phyloP scores from a whole-genome alignment of 441 rosid species.

The Macaranga tanarius region DNA sequence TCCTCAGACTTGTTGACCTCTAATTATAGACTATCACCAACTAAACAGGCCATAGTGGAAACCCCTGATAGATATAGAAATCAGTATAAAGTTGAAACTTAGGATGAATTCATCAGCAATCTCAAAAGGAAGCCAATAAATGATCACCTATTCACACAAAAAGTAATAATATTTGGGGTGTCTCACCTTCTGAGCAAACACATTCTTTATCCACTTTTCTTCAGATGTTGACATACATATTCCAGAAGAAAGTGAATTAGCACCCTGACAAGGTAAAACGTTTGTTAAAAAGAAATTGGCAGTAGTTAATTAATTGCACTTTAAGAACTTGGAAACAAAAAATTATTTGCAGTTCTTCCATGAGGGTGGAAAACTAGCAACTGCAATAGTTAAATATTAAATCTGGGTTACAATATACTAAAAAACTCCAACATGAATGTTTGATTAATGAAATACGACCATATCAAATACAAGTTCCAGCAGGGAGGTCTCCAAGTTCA shows the following conservation, averaged over 20 bases:
- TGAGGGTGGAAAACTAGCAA: not conserved
- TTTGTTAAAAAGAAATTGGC: slow-evolving; percentile 6
- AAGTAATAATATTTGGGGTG: not conserved
- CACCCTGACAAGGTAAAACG: slow-evolving; percentile 36
- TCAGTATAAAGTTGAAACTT: not conserved
- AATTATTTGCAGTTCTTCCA: not conserved
- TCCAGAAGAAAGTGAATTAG: slow-evolving; percentile 36
- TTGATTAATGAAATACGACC: not conserved
- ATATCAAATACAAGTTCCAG: not conserved
- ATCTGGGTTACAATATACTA: not conserved
- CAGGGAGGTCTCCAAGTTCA: not conserved
- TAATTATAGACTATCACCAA: not conserved
- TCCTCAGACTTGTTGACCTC: not conserved
- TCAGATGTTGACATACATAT: slow-evolving; percentile 27
- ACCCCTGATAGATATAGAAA: not conserved
- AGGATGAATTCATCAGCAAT: not conserved
- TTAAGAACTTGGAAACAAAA: not conserved
- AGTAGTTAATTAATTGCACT: not conserved
- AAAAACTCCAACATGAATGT: not conserved
- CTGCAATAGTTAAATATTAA: not conserved
- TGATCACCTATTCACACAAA: not conserved
- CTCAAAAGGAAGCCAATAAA: not conserved
- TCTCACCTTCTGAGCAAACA: slow-evolving; percentile 59
- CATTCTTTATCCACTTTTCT: slow-evolving; percentile 47
- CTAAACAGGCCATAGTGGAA: slow-evolving; percentile 1